Evolutionary conservation across 148 eudicot genomes (phyloP).

Genomic region (Oxyria digyna): DNA sequence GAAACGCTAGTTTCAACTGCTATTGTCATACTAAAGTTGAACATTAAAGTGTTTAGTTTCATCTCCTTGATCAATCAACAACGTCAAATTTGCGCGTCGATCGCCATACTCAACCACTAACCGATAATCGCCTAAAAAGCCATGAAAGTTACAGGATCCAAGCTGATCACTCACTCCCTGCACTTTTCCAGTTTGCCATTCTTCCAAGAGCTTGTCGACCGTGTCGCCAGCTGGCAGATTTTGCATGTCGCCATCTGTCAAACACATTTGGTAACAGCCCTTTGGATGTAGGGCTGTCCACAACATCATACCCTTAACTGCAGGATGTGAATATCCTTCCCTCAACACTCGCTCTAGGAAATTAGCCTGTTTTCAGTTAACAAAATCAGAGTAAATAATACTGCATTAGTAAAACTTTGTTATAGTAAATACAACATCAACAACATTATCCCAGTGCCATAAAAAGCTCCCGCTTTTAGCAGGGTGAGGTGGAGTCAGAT

Average conservation of each 20-base stretch:
- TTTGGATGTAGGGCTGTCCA: slow-evolving; percentile 58
- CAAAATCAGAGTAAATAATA: not conserved
- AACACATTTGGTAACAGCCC: slow-evolving; percentile 89
- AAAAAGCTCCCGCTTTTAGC: no score
- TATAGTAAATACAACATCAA: no score
- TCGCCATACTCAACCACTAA: slow-evolving; percentile 27
- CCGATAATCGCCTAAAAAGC: slow-evolving; percentile 64
- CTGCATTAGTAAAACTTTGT: no score
- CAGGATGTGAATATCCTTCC: slow-evolving; percentile 67
- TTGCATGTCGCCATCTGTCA: slow-evolving; percentile 43
- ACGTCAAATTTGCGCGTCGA: slow-evolving; percentile 27
- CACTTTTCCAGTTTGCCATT: slow-evolving; percentile 51
- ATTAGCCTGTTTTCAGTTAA: slow-evolving; percentile 26
- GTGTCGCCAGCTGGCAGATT: slow-evolving; percentile 73
- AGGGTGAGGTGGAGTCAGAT: no score
- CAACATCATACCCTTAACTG: slow-evolving; percentile 63
- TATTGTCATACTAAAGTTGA: slow-evolving; percentile 24
- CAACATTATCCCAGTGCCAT: no score
- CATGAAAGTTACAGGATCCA: slow-evolving; percentile 57
- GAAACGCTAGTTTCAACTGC: no score
- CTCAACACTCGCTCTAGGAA: slow-evolving; percentile 60
- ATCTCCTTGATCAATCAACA: slow-evolving; percentile 41
- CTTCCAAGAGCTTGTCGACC: slow-evolving; percentile 56
- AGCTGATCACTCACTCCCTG: slow-evolving; percentile 39
- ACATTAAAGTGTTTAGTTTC: slow-evolving; percentile 65